Base-by-base conservation (phyloP, 345 rosid species). In the Boechera stricta region DNA sequence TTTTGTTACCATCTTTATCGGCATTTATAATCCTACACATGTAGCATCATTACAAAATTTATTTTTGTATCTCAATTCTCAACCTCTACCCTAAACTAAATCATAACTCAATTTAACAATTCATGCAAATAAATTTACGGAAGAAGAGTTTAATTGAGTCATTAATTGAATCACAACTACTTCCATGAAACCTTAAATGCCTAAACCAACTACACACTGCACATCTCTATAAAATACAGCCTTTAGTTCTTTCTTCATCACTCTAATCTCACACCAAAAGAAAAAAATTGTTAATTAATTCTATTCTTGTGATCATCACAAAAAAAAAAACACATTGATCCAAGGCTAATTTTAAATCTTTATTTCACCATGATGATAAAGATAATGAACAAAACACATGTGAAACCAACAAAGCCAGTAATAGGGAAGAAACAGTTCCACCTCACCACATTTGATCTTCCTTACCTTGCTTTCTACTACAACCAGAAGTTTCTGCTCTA, bases 401-500 rank as follows among this genome's bases (percentile, higher is more conserved):
- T 87, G 66, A 91, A 87, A 77, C 98, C 99, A 8, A 56, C 48
- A 63, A 86, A 84, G 60, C 62, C 55, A 5, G n/a, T 77, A 32
- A 52, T 92, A 4, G 98, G 98, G 45, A 87, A 82, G 76, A 86
- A 71, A 55, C 93, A 92, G 16, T 88, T 87, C 57, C 89, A 86
- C 4, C 57, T 95, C 77, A 84, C 89, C 56, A 95, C 98, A 0
- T 95, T 92, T 70, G 99, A 95, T 78, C 96, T 95, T 49, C 99
- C 99, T 5, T 92, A 91, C 80, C 67, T 95, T 9, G 93, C 86
- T 8, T 88, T 92, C 69, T 87, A 85, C 74, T 95, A 92, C 81
- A 92, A 95, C 89, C 99, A 92, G 81, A 95, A 95, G 89, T 75
- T 95, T 77, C 47, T 95, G 35, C 71, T 92, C 71, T 95, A 95